Evolutionary conservation across 163 green algal species (phyloP).

Genomic region (Chlamydomonas reinhardtii): DNA sequence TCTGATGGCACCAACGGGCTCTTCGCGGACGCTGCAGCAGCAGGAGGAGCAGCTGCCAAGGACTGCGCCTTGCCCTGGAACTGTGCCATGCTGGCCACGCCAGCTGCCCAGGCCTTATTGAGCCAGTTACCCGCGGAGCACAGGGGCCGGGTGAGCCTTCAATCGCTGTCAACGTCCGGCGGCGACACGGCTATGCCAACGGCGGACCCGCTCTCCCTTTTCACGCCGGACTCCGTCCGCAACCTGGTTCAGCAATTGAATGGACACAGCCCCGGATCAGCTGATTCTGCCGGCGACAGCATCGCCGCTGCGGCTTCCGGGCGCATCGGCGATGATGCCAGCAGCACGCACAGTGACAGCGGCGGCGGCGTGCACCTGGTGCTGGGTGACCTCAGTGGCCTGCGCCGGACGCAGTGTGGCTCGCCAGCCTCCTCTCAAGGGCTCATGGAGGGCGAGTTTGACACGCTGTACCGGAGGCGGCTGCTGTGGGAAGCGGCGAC

Average conservation of each 20-base stretch:
- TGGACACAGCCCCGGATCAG: too few relatives aligned
- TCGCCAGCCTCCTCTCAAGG: neutral
- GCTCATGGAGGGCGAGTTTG: slow-evolving; percentile 41
- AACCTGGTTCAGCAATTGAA: neutral
- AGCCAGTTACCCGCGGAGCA: neutral
- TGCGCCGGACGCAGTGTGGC: slow-evolving; percentile 2
- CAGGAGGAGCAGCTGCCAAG: too few relatives aligned
- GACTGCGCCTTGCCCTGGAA: neutral
- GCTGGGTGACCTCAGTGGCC: slow-evolving; percentile 5
- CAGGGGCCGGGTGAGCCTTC: neutral
- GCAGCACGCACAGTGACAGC: too few relatives aligned
- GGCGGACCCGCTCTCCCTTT: neutral
- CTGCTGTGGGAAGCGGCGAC: slow-evolving; percentile 59
- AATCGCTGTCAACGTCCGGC: neutral
- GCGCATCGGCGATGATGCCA: too few relatives aligned
- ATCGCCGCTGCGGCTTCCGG: too few relatives aligned
- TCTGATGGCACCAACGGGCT: too few relatives aligned
- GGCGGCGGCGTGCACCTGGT: neutral
- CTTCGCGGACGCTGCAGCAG: too few relatives aligned
- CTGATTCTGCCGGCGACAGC: too few relatives aligned
- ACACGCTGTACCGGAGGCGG: slow-evolving; percentile 29
- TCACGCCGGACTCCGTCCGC: neutral
- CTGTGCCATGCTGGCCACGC: neutral
- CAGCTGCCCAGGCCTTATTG: neutral
- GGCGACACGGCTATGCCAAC: neutral